phyloP scores from a whole-genome alignment of 129 eudicot genomes.

The Cynara cardunculus region DNA sequence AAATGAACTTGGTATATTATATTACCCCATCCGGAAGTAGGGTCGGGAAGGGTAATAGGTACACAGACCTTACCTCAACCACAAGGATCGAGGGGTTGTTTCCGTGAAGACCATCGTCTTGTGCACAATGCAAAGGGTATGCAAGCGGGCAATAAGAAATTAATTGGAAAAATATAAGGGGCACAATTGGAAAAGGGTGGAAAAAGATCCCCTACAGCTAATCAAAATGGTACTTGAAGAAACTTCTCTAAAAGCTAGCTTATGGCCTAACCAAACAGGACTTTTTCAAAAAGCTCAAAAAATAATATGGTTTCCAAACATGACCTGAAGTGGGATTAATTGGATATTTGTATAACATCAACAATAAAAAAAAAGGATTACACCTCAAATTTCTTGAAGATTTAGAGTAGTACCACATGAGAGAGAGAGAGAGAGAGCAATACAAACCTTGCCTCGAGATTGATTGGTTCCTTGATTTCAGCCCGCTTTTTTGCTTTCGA shows the following conservation, averaged over 20 bases:
- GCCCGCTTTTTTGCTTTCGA: conserved; percentile 39
- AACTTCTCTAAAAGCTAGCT: neutral
- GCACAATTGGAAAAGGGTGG: no score
- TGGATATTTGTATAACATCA: no score
- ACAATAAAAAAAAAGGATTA: no score
- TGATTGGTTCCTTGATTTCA: conserved; percentile 45
- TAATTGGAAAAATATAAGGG: no score
- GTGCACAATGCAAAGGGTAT: no score
- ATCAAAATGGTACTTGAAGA: neutral
- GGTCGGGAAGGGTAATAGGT: no score
- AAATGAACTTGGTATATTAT: no score
- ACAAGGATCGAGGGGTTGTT: no score
- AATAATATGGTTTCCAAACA: neutral
- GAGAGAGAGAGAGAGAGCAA: neutral
- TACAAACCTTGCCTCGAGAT: conserved; percentile 70
- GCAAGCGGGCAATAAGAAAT: no score
- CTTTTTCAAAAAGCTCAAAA: neutral
- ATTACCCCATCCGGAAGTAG: no score
- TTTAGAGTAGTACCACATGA: neutral
- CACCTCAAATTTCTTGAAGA: neutral
- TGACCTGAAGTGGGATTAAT: neutral
- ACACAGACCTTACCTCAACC: no score
- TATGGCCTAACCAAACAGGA: neutral
- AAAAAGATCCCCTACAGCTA: neutral
- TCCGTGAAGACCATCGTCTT: no score